These are phyloP conservation scores for Diaporthe citriasiana DNA, from an alignment of 2,329 filamentous ascomycete species.

Conservation along the genomic window DNA sequence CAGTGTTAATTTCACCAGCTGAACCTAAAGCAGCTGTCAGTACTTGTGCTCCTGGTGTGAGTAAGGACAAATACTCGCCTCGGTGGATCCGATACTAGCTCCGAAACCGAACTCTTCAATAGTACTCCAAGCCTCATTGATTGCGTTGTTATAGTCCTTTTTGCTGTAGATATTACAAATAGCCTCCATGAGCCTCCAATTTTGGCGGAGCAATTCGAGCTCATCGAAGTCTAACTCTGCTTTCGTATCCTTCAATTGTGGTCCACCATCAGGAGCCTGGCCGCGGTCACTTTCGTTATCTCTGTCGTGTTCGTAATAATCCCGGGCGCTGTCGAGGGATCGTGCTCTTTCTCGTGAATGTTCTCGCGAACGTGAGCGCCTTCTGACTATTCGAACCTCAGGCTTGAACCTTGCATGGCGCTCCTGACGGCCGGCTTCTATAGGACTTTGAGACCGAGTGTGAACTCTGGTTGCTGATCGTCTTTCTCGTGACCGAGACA, in stretches of 20 bases:
- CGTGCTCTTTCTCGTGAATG: background rate
- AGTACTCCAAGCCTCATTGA: background rate
- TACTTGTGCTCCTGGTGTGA: background rate
- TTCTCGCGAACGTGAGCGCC: background rate
- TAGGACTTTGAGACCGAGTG: background rate
- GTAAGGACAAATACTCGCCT: background rate
- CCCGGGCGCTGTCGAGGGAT: background rate
- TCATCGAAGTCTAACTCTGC: background rate
- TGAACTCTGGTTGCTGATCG: background rate
- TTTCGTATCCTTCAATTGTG: background rate
- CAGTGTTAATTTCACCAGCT: background rate
- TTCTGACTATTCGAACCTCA: background rate
- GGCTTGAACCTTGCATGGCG: constrained; percentile 1
- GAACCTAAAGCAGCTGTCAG: background rate
- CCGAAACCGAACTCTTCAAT: background rate
- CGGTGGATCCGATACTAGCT: background rate
- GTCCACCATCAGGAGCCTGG: background rate
- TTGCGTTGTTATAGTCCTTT: background rate
- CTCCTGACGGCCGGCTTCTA: background rate
- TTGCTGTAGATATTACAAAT: background rate
- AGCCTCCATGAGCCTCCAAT: constrained; percentile 8
- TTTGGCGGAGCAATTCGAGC: background rate
- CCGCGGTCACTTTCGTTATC: background rate
- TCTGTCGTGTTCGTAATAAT: background rate
- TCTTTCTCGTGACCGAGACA: background rate